Base-by-base conservation (phyloP, 306 rosid species). In the Cyamopsis tetragonoloba region DNA sequence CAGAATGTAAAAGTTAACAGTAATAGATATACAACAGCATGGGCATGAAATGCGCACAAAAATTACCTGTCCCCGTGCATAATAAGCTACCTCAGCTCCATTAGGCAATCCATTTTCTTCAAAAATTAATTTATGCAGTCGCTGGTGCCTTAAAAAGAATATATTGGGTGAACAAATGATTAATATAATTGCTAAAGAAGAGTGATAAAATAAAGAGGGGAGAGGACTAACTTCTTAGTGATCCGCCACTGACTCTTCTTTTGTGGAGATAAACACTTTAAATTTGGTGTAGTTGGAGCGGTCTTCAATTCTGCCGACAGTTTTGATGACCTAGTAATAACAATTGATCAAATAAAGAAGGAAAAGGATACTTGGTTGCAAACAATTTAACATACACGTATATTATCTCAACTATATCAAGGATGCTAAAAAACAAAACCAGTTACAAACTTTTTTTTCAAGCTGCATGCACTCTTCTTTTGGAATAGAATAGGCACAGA, bases 61-160 rank as follows among this genome's bases (percentile, higher is more conserved):
- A 75, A 73, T 69, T 75, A 92, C 98, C 98, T 93, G 89, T 68
- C 97, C 99, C 11, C 99, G 91, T 19, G 95, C 97, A 82, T 86
- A 93, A 86, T 93, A 93, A 44, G 96, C 96, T 50, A 93, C 88
- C 86, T 85, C 96, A 37, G 96, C 84, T 80, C 99, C 99, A 83
- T 93, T 95, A 68, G 96, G 99, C 72, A 93, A 80, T 68, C 96
- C 99, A 76, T 77, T 85, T 54, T 93, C 89, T 84, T 93, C 97
- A 71, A 93, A 93, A 77, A 93, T 91, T 82, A 93, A 71, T 83
- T 85, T 93, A 85, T 93, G 97, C 65, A 93, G 59, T 70, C 84
- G 85, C 72, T 86, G 91, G 76, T 90, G 75, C 89, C 99, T 93
- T 39, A 19, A 76, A 68, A 79, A 74, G 28, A 62, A 56, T 37